phyloP scores from a whole-genome alignment of 148 eudicot species.

The Gaultheria prostrata region DNA sequence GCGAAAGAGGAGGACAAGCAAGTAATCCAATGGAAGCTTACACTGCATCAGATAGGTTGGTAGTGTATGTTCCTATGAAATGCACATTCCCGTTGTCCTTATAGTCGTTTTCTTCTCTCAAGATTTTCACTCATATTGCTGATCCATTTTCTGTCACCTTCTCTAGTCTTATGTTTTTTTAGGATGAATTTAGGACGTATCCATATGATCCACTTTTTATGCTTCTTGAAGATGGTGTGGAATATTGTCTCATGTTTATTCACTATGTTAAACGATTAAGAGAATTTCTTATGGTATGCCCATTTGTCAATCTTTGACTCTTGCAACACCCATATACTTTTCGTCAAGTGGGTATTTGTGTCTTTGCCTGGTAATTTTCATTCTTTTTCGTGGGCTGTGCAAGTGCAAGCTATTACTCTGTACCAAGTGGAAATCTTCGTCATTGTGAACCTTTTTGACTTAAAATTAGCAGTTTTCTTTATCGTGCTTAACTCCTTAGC shows the following conservation, averaged over 20 bases:
- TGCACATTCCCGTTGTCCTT: background rate
- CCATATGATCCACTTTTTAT: background rate
- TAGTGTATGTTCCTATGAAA: slow-evolving; percentile 8
- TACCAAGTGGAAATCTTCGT: background rate
- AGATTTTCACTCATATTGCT: background rate
- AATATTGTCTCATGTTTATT: slow-evolving; percentile 1
- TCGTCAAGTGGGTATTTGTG: background rate
- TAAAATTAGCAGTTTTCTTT: background rate
- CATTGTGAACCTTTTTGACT: background rate
- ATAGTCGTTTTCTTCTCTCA: background rate
- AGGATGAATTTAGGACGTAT: background rate
- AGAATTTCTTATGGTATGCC: background rate
- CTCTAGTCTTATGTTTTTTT: background rate
- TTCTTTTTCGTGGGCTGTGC: background rate
- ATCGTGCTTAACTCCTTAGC: background rate
- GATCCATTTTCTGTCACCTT: background rate
- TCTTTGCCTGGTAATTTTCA: background rate
- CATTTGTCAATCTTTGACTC: background rate
- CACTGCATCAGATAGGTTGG: slow-evolving; percentile 89
- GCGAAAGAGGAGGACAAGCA: slow-evolving; percentile 39
- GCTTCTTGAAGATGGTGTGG: background rate
- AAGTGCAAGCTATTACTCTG: background rate
- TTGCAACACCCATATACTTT: background rate
- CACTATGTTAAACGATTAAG: background rate
- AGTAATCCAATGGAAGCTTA: slow-evolving; percentile 84